Evolutionary conservation across 2,329 filamentous ascomycete species (phyloP), one percentile per base, ranked within the genome.

Genomic region (Colletotrichum musicola): DNA sequence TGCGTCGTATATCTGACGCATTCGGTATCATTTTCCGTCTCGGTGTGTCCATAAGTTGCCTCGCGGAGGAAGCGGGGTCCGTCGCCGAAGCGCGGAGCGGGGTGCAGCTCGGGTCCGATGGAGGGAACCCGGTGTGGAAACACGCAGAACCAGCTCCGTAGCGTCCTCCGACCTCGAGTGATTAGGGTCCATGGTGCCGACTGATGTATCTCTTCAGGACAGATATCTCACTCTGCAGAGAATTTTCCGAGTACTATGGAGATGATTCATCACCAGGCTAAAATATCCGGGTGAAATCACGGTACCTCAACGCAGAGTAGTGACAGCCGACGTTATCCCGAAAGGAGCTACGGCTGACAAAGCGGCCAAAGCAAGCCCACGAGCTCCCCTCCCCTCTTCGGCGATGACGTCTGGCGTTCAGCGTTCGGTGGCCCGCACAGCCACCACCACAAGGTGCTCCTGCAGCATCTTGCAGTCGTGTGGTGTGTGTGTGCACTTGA

Each of bases 401-500:
- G n/a, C 61, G 62, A 65, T 68, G 65, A 68, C 65, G 55, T 60
- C 42, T 35, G n/a, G n/a, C n/a, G 10, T 3, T 3, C 4, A 35
- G 30, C n/a, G 44, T 10, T 22, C 6, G 22, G 30, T 35, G 10
- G 30, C 6, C 58, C 30, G 58, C 58, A 59, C 42, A 65, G 65
- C 54, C 65, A 64, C 54, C 65, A 64, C 54, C 55, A 44, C 54
- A 18, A 35, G 30, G 30, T 35, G 30, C 30, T 35, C 30, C 30
- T 35, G 30, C 30, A 35, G 30, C 30, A 35, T 35, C 30, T 35
- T 10, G 30, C 30, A 35, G 10, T 9, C 30, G 30, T 35, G 30
- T n/a, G 16, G 40, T 42, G 13, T n/a, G 40, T 42, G 40, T 42
- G 40, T n/a, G 40, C 13, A 2, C 40, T 59, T 60, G 57, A 60